A percentile compares a stretch with the other conserved stretches of the same genome.
Conservation (phyloP, 768 basidiomycete genomes). For the Dacryopinax primogenitus region DNA sequence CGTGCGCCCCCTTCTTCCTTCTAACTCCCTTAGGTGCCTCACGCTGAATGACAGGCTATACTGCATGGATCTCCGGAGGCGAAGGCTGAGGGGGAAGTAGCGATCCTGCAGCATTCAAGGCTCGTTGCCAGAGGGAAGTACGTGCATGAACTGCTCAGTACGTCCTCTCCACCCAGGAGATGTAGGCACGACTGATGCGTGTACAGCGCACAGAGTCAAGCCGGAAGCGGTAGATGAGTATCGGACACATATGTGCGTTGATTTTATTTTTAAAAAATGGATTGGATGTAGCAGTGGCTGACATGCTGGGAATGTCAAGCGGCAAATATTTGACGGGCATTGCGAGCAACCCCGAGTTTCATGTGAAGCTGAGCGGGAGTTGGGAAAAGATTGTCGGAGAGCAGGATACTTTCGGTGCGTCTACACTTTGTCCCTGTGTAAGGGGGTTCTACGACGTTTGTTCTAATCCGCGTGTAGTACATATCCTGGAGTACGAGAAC, state of each 20-base stretch:
- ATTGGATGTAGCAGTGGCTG: too few relatives aligned
- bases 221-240: slow-evolving; percentile 73
- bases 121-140: slow-evolving; percentile 90
- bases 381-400: slow-evolving; percentile 89
- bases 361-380: slow-evolving; percentile 81
- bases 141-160: slow-evolving; percentile 41
- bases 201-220: slow-evolving; percentile 68
- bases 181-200: not conserved
- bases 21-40: not conserved
- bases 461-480: slow-evolving; percentile 28
- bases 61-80: slow-evolving; percentile 92
- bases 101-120: slow-evolving; percentile 69
- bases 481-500: slow-evolving; percentile 89
- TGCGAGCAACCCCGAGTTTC: slow-evolving; percentile 54
- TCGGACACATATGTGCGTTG: slow-evolving; percentile 69
- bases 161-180: not conserved
- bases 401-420: slow-evolving; percentile 66
- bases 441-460: not conserved
- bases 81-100: slow-evolving; percentile 64
- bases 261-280: not conserved
- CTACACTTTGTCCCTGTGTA: not conserved
- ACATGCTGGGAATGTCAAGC: slow-evolving; percentile 31
- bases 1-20: not conserved
- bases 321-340: slow-evolving; percentile 76
- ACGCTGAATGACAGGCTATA: slow-evolving; percentile 41